Conservation (phyloP, 345 rosid genomes). For the Hirschfeldia incana region DNA sequence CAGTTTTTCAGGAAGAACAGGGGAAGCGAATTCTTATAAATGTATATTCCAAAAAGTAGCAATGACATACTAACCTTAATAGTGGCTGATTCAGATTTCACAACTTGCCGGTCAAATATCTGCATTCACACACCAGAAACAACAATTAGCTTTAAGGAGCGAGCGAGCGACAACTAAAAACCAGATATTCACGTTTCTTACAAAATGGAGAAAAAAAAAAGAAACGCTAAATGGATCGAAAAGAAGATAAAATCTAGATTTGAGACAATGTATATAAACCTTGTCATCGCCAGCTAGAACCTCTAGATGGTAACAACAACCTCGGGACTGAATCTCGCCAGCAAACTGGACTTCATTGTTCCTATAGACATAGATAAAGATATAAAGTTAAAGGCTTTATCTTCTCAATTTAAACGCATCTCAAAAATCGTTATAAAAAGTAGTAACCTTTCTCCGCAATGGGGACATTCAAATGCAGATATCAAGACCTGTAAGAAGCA, state of each 20-base stretch:
- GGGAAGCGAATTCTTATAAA: neutral
- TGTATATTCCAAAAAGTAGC: neutral
- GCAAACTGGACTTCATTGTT: slow-evolving; percentile 98
- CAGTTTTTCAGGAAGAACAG: neutral
- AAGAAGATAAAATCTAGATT: neutral
- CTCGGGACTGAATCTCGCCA: slow-evolving; percentile 82
- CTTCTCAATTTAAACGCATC: neutral
- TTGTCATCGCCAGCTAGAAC: slow-evolving; percentile 63
- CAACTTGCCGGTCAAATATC: slow-evolving; percentile 75
- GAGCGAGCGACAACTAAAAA: neutral
- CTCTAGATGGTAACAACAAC: slow-evolving; percentile 62
- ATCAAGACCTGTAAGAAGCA: slow-evolving; percentile 61
- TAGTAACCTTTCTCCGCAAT: slow-evolving; percentile 87
- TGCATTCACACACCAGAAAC: slow-evolving; percentile 39
- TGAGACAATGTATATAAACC: slow-evolving; percentile 42
- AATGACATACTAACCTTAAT: slow-evolving; percentile 57
- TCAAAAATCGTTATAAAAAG: neutral
- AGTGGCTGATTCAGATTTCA: slow-evolving; percentile 55
- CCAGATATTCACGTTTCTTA: neutral
- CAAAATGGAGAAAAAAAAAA: neutral
- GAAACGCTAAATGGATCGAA: neutral
- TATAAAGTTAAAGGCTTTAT: neutral
- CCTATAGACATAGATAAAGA: slow-evolving; percentile 41
- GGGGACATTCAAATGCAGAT: slow-evolving; percentile 89
- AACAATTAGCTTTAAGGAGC: slow-evolving; percentile 1